Conservation (phyloP, 352 stramenopile species). For the Pythium diclinum region DNA sequence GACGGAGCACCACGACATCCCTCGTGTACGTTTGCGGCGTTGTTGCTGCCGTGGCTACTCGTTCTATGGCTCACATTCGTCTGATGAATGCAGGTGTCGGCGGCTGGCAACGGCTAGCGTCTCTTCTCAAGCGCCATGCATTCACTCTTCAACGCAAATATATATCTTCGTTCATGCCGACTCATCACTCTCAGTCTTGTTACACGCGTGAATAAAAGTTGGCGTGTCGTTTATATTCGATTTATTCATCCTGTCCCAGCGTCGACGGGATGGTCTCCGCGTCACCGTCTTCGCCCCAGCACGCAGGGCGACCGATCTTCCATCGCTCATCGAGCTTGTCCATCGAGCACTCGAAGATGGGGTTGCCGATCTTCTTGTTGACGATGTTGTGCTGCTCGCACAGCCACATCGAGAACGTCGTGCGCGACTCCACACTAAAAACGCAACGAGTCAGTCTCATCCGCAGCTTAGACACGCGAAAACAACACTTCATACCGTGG, state of each 20-base stretch:
- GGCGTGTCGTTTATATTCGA: background rate
- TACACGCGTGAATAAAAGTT: background rate
- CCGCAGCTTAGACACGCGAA: background rate
- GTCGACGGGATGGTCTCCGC: slow-evolving; percentile 30
- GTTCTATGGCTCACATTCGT: background rate
- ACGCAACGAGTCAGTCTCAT: background rate
- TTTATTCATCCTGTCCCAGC: slow-evolving; percentile 33
- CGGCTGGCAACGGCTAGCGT: slow-evolving; percentile 73
- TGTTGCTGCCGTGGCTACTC: background rate
- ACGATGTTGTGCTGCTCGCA: slow-evolving; percentile 98
- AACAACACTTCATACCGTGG: slow-evolving; percentile 57
- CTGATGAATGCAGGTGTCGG: slow-evolving; percentile 55
- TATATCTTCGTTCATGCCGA: background rate
- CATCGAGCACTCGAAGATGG: slow-evolving; percentile 92
- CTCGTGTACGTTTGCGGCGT: slow-evolving; percentile 67
- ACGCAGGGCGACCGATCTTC: slow-evolving; percentile 87
- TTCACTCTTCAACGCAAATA: background rate
- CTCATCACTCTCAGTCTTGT: background rate
- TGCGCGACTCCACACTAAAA: slow-evolving; percentile 83
- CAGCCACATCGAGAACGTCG: slow-evolving; percentile 93
- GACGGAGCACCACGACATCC: slow-evolving; percentile 98
- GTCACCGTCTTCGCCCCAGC: slow-evolving; percentile 69
- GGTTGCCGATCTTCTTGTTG: slow-evolving; percentile 96
- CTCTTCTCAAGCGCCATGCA: background rate
- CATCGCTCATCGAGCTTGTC: slow-evolving; percentile 93